These are phyloP conservation scores for Marasmius oreades DNA, from an alignment of 1,284 basidiomycete genomes.

Conservation along the genomic window DNA sequence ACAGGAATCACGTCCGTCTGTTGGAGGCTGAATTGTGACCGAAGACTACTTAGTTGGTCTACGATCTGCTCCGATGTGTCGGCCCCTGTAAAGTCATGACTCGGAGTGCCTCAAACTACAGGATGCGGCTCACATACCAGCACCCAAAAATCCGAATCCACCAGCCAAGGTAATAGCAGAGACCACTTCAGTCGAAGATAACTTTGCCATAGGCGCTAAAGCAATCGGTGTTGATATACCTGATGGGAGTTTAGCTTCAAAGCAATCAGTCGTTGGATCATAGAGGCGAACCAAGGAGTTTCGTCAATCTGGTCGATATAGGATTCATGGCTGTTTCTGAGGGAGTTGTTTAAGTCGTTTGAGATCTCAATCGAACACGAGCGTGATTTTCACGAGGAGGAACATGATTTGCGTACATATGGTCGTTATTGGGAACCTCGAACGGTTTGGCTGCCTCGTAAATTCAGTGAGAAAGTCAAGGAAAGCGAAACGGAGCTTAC, in stretches of 20 bases:
- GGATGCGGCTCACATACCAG: not conserved
- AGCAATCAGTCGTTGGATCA: not conserved
- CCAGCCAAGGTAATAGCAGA: not conserved
- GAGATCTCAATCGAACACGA: too few relatives aligned
- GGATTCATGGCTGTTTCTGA: not conserved
- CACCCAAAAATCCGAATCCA: constrained; percentile 11
- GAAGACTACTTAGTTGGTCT: not conserved
- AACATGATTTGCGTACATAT: too few relatives aligned
- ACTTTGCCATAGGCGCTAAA: constrained; percentile 10
- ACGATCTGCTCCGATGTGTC: not conserved
- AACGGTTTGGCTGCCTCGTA: too few relatives aligned
- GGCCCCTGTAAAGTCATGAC: not conserved
- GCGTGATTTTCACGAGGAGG: too few relatives aligned
- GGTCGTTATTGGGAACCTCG: too few relatives aligned
- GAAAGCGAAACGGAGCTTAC: too few relatives aligned
- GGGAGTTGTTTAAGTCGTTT: too few relatives aligned
- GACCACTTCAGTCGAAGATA: not conserved
- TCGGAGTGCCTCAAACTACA: not conserved
- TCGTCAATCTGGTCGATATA: not conserved
- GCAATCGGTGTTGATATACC: constrained; percentile 9
- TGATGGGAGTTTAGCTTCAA: not conserved
- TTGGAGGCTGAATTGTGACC: not conserved
- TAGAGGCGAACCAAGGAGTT: not conserved
- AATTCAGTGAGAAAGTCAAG: too few relatives aligned
- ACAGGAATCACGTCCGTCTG: constrained; percentile 9